Percentiles rank a stretch among this genome's conserved stretches.
Evolutionary conservation across 345 rosid species (phyloP).

Genomic region (Stellera chamaejasme): DNA sequence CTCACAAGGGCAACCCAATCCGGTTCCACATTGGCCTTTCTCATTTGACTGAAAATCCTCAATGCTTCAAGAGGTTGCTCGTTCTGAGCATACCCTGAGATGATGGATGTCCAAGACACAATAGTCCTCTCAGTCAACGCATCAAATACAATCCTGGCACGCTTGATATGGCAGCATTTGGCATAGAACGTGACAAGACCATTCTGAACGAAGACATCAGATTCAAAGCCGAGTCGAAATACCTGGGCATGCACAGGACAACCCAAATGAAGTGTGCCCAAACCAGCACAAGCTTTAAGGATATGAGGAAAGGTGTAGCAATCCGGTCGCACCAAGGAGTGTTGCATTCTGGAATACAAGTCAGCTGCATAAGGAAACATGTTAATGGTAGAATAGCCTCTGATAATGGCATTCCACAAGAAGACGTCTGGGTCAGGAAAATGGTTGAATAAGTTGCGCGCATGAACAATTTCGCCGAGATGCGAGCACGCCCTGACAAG

Average conservation of each 20-base stretch:
- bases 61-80: conserved; percentile 53
- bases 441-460: conserved; percentile 50
- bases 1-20: conserved; percentile 68
- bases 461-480: conserved; percentile 35
- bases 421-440: conserved; percentile 47
- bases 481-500: conserved; percentile 23
- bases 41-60: conserved; percentile 43
- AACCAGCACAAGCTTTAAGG: conserved; percentile 51
- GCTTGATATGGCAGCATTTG: conserved; percentile 35
- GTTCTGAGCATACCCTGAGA: conserved; percentile 63
- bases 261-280: conserved; percentile 34
- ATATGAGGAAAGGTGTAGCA: conserved; percentile 47
- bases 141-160: conserved; percentile 44
- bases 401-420: conserved; percentile 56
- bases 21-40: conserved; percentile 34
- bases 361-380: conserved; percentile 32
- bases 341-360: conserved; percentile 45
- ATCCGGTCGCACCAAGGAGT: conserved; percentile 39
- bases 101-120: conserved; percentile 67
- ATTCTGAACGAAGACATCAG: conserved; percentile 59
- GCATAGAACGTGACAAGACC: conserved; percentile 63
- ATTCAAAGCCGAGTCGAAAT: conserved; percentile 47
- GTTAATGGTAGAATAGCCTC: conserved; percentile 38
- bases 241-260: conserved; percentile 46
- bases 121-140: conserved; percentile 36